Evolutionary conservation across 73 alveolate species (phyloP), one percentile per base, ranked within the genome.

Genomic region (Paramecium sexaurelia): DNA sequence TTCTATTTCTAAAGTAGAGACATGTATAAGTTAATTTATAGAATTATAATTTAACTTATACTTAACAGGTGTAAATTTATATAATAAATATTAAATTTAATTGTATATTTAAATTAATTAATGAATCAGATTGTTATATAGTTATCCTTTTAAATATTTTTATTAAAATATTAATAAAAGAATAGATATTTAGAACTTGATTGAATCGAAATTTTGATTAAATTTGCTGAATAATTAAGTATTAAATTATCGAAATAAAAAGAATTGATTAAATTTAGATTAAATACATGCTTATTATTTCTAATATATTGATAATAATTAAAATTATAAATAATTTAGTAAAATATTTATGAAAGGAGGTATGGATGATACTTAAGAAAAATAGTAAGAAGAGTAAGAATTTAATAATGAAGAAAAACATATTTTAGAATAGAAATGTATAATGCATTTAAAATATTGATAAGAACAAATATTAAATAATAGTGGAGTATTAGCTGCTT

Each of bases 361-460:
- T 1, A 3, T 29, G 83, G 83, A 61, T 61, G 83, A 61, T 29
- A 61, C 39, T 61, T 61, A 61, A 61, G 83, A 61, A 22, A 22
- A 61, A 32, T n/a, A 33, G 10, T 33, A 71, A 17, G 86, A 17
- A 13, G 86, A 71, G 5, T 9, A 8, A 35, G 56, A 71, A 32
- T 20, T 27, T 8, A 39, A 39, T 33, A 39, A 45, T 20, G 90
- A 78, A 78, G 90, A 78, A 15, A 78, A 78, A 43, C 71, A 39
- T 15, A 39, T 78, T 43, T 61, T 78, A 9, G 90, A 78, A 78
- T 78, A 78, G 41, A 78, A 78, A 78, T 78, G 90, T 78, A 78
- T 51, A 51, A 15, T 15, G 67, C 67, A 71, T 51, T 78, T 40
- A 36, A 24, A 37, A 78, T 41, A 19, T 24, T 24, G 26, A 78